Evolutionary conservation across 2,329 filamentous ascomycete genomes (phyloP), one percentile per base, ranked within the genome.

Genomic region (Epichloe aotearoae): DNA sequence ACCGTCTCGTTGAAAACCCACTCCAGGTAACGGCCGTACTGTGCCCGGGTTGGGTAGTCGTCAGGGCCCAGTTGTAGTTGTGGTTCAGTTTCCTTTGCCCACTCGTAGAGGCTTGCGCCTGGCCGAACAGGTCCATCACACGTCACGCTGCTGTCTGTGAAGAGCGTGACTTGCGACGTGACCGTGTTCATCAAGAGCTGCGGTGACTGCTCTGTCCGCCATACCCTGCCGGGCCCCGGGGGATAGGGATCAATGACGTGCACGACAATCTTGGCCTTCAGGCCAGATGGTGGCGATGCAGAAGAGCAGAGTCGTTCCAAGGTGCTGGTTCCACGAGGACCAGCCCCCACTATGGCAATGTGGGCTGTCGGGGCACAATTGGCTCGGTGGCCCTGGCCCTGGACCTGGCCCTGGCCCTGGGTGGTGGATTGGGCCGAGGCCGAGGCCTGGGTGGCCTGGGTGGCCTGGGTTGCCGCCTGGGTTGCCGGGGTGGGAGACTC

Each of bases 121-220:
- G 47, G 46, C 17, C 50, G 37, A 20, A 52, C 46, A 4, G 50
- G 50, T 12, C 50, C 50, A 11, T 48, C 41, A 33, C 50, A 52
- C n/a, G 33, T 8, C 10, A 52, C 50, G 19, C 50, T 52, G 3
- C 46, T 30, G 37, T 52, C 50, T 1, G 50, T 52, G 41, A 46
- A 52, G 8, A 52, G 47, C 26, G 50, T 52, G 8, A 52, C 42
- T 26, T 52, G 50, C 3, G 50, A 52, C 14, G 50, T 50, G 5
- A 52, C 50, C 7, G 50, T 52, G 42, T 52, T 52, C 50, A 52
- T 52, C 14, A 52, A 26, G 15, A 52, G 50, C 17, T 52, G 38
- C 8, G 50, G 38, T 19, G 50, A 52, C 30, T 52, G 50, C 15
- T 50, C 47, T 41, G 39, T 52, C 5, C 50, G 50, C 50, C 50